These are phyloP conservation scores for Dryas integrifolia DNA, from an alignment of 331 rosid species.

Conservation along the genomic window DNA sequence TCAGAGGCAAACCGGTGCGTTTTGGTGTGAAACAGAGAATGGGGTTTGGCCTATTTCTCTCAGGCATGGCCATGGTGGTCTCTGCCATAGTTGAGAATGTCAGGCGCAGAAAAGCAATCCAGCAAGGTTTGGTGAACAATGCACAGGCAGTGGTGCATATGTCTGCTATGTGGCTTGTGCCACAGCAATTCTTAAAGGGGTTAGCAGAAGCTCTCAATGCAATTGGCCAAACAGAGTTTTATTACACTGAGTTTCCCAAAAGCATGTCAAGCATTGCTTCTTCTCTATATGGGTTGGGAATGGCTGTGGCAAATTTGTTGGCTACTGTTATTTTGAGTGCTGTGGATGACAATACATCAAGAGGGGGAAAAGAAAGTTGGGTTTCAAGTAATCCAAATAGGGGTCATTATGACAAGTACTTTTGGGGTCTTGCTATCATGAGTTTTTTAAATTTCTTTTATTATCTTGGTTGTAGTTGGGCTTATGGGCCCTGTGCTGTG, in stretches of 20 bases:
- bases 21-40: conserved; percentile 47
- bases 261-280: conserved; percentile 71
- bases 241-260: conserved; percentile 62
- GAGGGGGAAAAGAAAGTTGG: conserved; percentile 52
- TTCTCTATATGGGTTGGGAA: conserved; percentile 44
- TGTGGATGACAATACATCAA: conserved; percentile 45
- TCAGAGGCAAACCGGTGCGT: conserved; percentile 38
- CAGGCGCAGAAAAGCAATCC: conserved; percentile 44
- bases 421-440: conserved; percentile 35
- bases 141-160: conserved; percentile 41
- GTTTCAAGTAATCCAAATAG: conserved; percentile 47
- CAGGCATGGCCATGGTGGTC: conserved; percentile 41
- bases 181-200: conserved; percentile 46
- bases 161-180: conserved; percentile 69
- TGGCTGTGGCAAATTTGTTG: conserved; percentile 13
- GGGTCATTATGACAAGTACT: conserved; percentile 55
- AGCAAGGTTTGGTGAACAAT: conserved; percentile 33
- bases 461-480: too few species aligned
- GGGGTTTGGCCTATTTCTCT: conserved; percentile 53
- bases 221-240: conserved; percentile 64
- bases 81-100: conserved; percentile 50
- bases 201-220: conserved; percentile 60
- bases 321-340: too few species aligned
- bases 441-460: neutral
- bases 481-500: too few species aligned